Percentiles rank a stretch among this genome's conserved stretches.
These are phyloP conservation scores for Zygnema circumcarinatum DNA, from an alignment of 139 green algal genomes.

Conservation along the genomic window DNA sequence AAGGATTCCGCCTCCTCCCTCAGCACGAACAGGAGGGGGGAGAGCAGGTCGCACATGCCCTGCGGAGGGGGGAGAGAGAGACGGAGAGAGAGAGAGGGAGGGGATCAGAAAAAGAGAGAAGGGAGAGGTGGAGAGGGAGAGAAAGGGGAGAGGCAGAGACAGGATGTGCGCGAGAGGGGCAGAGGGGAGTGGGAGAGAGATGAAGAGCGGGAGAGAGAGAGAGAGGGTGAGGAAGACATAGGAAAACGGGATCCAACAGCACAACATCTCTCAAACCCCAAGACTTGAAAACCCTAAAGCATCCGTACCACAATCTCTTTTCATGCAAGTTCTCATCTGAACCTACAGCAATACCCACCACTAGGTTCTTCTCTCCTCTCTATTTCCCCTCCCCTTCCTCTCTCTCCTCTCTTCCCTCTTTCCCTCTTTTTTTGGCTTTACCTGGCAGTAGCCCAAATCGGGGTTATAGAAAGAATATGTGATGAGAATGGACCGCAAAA, in stretches of 20 bases:
- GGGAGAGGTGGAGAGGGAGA: slow-evolving; percentile 6
- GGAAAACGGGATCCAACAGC: no score
- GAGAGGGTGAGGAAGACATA: no score
- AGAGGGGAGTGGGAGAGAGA: no score
- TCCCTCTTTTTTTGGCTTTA: no score
- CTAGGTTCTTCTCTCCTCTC: no score
- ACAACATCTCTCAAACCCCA: no score
- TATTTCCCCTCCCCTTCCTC: no score
- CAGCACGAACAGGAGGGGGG: slow-evolving; percentile 78
- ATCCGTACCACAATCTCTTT: background rate
- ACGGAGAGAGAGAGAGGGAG: background rate
- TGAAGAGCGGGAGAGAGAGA: no score
- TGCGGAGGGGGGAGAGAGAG: slow-evolving; percentile 2
- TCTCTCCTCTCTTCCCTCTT: no score
- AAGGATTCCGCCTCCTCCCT: slow-evolving; percentile 66
- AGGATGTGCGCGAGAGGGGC: background rate
- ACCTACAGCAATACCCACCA: no score
- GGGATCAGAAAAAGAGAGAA: background rate
- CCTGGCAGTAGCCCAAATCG: slow-evolving; percentile 87
- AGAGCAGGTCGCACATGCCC: slow-evolving; percentile 83
- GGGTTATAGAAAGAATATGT: slow-evolving; percentile 84
- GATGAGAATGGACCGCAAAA: slow-evolving; percentile 72
- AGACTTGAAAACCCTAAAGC: background rate
- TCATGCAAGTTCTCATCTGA: background rate
- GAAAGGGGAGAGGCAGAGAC: background rate